A percentile compares a stretch with the other conserved stretches of the same genome.
phyloP scores from a whole-genome alignment of 495 filamentous ascomycete species.

The Thozetella sp. region DNA sequence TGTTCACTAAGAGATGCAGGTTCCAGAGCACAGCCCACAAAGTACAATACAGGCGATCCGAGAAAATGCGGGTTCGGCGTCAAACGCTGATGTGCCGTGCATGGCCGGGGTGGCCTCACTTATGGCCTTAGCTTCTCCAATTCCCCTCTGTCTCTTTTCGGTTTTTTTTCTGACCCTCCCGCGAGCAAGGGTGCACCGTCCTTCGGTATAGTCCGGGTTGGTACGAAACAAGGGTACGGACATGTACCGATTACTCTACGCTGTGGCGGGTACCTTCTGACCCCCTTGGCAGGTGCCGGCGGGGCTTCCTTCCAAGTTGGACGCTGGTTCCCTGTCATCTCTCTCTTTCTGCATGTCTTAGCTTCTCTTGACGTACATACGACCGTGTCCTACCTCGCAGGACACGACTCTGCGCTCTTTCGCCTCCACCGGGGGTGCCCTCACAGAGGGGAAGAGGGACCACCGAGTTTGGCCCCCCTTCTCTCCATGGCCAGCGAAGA shows the following conservation, averaged over 20 bases:
- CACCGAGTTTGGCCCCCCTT: too few species aligned
- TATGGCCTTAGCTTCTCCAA: conserved; percentile 18
- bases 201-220: neutral
- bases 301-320: neutral
- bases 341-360: neutral
- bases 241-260: too few species aligned
- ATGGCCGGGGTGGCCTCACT: conserved; percentile 3
- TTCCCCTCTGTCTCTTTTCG: conserved; percentile 2
- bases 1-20: conserved; percentile 41
- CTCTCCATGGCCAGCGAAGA: too few species aligned
- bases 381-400: too few species aligned
- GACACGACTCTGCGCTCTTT: too few species aligned
- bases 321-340: conserved; percentile 1
- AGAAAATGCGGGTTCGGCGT: neutral
- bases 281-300: neutral
- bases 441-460: too few species aligned
- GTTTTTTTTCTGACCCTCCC: conserved; percentile 1
- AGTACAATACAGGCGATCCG: conserved; percentile 5
- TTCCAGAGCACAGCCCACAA: conserved; percentile 42
- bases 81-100: conserved; percentile 15
- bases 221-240: conserved; percentile 10
- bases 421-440: too few species aligned
- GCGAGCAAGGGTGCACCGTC: neutral
- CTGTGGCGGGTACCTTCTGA: too few species aligned
- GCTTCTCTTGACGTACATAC: neutral